phyloP scores from a whole-genome alignment of 2,329 filamentous ascomycete species.

The Colletotrichum australisinense region DNA sequence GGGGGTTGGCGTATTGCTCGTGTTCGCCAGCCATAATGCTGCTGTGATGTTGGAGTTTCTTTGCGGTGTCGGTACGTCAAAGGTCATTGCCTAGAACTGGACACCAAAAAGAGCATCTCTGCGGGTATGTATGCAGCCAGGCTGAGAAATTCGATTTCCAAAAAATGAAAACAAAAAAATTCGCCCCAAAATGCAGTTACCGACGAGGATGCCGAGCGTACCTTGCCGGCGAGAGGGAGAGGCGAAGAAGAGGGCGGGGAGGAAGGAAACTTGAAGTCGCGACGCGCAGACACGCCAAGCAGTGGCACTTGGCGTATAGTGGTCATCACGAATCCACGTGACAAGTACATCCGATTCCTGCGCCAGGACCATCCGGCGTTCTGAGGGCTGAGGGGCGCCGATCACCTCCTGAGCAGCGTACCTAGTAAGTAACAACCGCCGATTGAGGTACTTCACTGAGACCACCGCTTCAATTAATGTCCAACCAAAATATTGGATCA shows the following conservation, averaged over 20 bases:
- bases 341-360: neutral
- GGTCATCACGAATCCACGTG: slow-evolving; percentile 32
- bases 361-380: neutral
- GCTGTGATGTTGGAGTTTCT: slow-evolving; percentile 35
- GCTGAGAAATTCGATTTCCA: neutral
- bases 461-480: neutral
- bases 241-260: neutral
- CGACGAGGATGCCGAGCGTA: neutral
- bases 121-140: neutral
- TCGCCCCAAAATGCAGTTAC: neutral
- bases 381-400: neutral
- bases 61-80: slow-evolving; percentile 25
- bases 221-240: neutral
- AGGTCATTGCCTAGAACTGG: slow-evolving; percentile 1
- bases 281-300: slow-evolving; percentile 10
- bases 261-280: neutral
- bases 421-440: neutral
- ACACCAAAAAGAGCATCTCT: neutral
- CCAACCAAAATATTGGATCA: no score
- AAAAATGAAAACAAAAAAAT: neutral
- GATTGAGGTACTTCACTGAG: neutral
- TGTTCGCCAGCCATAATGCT: slow-evolving; percentile 46
- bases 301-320: neutral
- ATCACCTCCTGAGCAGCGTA: slow-evolving; percentile 1
- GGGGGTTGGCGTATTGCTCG: slow-evolving; percentile 72